Evolutionary conservation across 2,329 filamentous ascomycete species (phyloP).

Genomic region (Epichloe hybrida): DNA sequence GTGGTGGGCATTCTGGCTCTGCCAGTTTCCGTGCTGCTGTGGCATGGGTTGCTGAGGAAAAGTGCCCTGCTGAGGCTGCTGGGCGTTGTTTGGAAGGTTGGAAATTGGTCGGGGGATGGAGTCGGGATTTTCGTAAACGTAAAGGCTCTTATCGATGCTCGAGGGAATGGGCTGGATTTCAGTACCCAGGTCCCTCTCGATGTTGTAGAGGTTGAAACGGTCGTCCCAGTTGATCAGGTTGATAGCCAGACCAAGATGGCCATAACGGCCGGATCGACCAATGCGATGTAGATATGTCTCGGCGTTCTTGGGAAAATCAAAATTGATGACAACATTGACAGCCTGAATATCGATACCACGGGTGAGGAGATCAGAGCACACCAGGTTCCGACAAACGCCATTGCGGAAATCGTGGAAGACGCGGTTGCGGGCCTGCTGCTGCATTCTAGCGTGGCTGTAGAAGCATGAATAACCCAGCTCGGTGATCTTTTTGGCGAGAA

Average conservation of each 20-base stretch:
- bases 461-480: slow-evolving; percentile 98
- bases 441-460: slow-evolving; percentile 97
- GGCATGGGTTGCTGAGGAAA: slow-evolving; percentile 8
- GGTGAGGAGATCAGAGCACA: slow-evolving; percentile 93
- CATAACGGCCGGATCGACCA: slow-evolving; percentile 91
- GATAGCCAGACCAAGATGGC: slow-evolving; percentile 92
- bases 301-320: slow-evolving; percentile 98
- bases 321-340: slow-evolving; percentile 99
- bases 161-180: slow-evolving; percentile 95
- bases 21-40: slow-evolving; percentile 27
- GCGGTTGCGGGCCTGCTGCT: slow-evolving; percentile 89
- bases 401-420: slow-evolving; percentile 99
- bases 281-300: slow-evolving; percentile 98
- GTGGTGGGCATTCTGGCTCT: slow-evolving; percentile 25
- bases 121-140: slow-evolving; percentile 95
- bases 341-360: slow-evolving; percentile 99
- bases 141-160: slow-evolving; percentile 92
- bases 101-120: slow-evolving; percentile 68
- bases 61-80: slow-evolving; percentile 17
- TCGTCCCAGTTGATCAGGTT: slow-evolving; percentile 99
- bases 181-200: slow-evolving; percentile 91
- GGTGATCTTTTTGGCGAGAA: slow-evolving; percentile 97
- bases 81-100: slow-evolving; percentile 25
- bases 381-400: slow-evolving; percentile 91
- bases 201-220: slow-evolving; percentile 96